Evolutionary conservation across 352 stramenopile genomes (phyloP).

Genomic region (Globisporangium takayamanum): DNA sequence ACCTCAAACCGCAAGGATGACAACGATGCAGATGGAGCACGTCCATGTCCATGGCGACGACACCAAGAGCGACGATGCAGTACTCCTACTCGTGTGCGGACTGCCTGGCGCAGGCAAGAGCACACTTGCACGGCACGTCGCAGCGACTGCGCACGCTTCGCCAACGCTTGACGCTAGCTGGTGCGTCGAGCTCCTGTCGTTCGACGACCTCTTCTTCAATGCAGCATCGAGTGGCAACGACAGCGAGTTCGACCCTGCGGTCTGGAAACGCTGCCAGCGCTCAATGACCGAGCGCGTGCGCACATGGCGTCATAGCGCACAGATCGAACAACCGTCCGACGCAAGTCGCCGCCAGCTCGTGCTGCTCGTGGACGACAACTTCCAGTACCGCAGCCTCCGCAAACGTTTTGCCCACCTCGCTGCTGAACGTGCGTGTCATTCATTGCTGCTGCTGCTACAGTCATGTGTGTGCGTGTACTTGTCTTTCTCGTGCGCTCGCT

Average conservation of each 20-base stretch:
- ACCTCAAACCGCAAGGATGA: not conserved
- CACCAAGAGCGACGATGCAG: not conserved
- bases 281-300: conserved; percentile 32
- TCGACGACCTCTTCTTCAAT: conserved; percentile 57
- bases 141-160: not conserved
- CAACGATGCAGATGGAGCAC: not conserved
- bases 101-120: conserved; percentile 69
- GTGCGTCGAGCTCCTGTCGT: conserved; percentile 35
- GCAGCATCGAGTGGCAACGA: not conserved
- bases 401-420: conserved; percentile 64
- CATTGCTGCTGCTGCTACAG: too few relatives aligned
- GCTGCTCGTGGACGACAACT: conserved; percentile 68
- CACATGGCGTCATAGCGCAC: conserved; percentile 5
- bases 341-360: conserved; percentile 20
- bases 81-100: conserved; percentile 55
- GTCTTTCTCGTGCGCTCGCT: not conserved
- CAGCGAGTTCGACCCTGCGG: conserved; percentile 33
- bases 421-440: conserved; percentile 22
- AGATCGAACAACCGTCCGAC: not conserved
- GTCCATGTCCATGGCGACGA: not conserved
- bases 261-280: conserved; percentile 48
- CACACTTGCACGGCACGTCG: conserved; percentile 24
- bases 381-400: conserved; percentile 57
- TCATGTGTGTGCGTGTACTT: not conserved
- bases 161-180: not conserved